Percentiles rank a stretch among this genome's conserved stretches.
Conservation (phyloP, 2,329 filamentous ascomycete species). For the Blumeriella jaapii region DNA sequence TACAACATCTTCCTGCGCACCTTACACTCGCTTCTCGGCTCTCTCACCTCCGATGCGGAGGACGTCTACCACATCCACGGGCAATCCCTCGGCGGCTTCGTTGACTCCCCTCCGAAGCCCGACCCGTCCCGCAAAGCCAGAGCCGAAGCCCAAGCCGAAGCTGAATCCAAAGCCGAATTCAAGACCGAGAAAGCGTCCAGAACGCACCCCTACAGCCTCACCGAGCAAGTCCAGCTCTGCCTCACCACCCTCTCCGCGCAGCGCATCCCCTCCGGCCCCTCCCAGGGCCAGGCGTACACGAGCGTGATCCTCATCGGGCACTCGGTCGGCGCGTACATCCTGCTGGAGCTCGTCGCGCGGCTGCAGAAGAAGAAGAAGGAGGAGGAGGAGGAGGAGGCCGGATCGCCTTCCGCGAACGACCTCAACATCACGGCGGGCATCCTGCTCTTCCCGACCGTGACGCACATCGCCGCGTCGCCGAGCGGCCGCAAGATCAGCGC, state of each 20-base stretch:
- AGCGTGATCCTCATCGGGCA: conserved; percentile 59
- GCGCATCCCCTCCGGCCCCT: conserved; percentile 20
- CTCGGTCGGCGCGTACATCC: conserved; percentile 63
- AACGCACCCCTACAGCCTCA: conserved; percentile 33
- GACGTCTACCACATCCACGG: conserved; percentile 39
- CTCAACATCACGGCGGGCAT: conserved; percentile 36
- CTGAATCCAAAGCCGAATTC: no score
- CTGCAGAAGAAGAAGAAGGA: conserved; percentile 14
- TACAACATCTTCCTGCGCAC: conserved; percentile 55
- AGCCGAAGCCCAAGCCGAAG: no score
- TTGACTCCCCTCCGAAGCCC: conserved; percentile 38
- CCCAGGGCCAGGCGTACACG: conserved; percentile 35
- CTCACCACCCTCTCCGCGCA: conserved; percentile 13
- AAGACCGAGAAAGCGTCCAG: no score
- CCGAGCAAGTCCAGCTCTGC: conserved; percentile 36
- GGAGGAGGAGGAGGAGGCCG: no score
- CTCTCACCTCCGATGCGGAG: conserved; percentile 27
- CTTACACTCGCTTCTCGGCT: conserved; percentile 43
- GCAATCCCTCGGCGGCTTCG: conserved; percentile 44
- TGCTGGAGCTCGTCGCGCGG: conserved; percentile 51
- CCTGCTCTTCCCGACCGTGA: conserved; percentile 63
- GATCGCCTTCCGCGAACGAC: no score
- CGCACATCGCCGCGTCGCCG: conserved; percentile 54
- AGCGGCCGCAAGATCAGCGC: conserved; percentile 42
- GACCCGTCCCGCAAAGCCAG: no score